Evolutionary conservation across 1,284 basidiomycete species (phyloP), one percentile per base, ranked within the genome.

Genomic region (Kwoniella shivajii): DNA sequence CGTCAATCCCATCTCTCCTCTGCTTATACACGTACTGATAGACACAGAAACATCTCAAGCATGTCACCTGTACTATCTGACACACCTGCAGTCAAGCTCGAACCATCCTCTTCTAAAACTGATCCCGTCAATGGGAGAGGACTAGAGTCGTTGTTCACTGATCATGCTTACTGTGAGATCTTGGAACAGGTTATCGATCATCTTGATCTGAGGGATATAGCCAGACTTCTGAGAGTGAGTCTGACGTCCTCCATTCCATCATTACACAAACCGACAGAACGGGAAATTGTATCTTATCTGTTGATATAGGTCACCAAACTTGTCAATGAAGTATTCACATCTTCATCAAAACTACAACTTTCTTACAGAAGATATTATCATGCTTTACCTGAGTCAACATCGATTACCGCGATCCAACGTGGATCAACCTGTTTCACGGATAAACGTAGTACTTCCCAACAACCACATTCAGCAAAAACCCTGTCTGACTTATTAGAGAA

Each of bases 181-280:
- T 18, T 54, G 22, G 43, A 46, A 26, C 33, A 10, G 30, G 30
- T 47, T 22, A 29, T 39, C 18, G 9, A 34, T 13, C 26, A 20
- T 22, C 11, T 54, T 9, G 34, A n/a, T 2, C 20, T 47, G 7
- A 27, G 26, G 7, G 44, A 47, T n/a, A 38, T 36, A n/a, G 24
- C 43, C 16, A 30, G 24, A 5, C 26, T 54, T 6, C 18, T 54
- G 9, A 44, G 34, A 24, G 52, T 54, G 22, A 54, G 52, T 54
- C 22, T 7, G 6, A 31, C 11, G 45, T 22, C 11, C 20, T 31
- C n/a, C 13, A 16, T 13, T 4, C n/a, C 14, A 6, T 36, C 10
- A 18, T 22, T 3, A 26, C 29, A 20, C 6, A 6, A 6, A 10
- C 30, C 18, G 34, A 29, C 38, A 4, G 10, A 10, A 27, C 22